phyloP scores from a whole-genome alignment of 108 stramenopile species.

The Fistulifera solaris region DNA sequence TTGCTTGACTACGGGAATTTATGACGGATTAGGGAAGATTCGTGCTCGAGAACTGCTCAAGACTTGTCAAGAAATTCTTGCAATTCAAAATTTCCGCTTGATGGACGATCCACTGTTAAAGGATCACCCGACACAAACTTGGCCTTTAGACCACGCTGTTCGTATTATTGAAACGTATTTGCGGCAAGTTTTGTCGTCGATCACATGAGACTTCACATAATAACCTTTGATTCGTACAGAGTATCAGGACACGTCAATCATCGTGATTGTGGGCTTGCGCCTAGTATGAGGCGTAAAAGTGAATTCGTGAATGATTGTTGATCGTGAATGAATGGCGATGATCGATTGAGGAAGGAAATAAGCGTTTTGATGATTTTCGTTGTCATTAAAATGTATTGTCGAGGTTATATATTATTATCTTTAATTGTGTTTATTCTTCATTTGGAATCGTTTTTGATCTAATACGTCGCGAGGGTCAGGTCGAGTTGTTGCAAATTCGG shows the following conservation, averaged over 20 bases:
- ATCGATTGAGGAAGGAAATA: neutral
- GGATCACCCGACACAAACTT: conserved; percentile 34
- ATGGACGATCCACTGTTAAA: conserved; percentile 1
- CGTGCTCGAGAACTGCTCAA: conserved; percentile 45
- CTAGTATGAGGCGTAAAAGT: too few species aligned
- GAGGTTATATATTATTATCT: neutral
- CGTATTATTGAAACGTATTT: neutral
- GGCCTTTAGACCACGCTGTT: conserved; percentile 20
- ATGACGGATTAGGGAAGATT: conserved; percentile 52
- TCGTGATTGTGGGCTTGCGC: too few species aligned
- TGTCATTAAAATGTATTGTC: neutral
- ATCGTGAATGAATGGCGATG: too few species aligned
- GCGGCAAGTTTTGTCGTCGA: neutral
- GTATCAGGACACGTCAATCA: conserved; percentile 83
- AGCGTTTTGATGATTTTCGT: neutral
- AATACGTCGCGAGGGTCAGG: too few species aligned
- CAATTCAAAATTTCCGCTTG: conserved; percentile 5
- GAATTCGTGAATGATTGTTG: too few species aligned
- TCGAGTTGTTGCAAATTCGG: too few species aligned
- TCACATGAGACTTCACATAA: conserved; percentile 4
- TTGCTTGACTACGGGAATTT: conserved; percentile 73
- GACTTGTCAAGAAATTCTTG: conserved; percentile 34
- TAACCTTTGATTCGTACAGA: conserved; percentile 68
- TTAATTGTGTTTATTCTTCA: neutral
- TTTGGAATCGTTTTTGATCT: neutral